Evolutionary conservation across 352 stramenopile genomes (phyloP).

Genomic region (Pythium phragmiticola): DNA sequence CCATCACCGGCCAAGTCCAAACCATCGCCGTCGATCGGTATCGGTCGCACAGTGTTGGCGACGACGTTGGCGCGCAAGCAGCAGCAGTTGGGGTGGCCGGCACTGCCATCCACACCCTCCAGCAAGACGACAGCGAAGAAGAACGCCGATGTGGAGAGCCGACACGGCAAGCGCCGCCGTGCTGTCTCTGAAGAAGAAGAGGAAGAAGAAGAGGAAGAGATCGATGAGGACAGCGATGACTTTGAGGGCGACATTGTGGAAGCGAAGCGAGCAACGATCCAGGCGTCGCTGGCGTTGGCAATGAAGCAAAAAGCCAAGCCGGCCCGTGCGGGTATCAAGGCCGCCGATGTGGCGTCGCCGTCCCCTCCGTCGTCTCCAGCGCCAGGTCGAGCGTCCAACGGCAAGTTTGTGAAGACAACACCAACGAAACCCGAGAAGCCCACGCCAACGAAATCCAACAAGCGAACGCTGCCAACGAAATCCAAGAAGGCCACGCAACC

Average conservation of each 20-base stretch:
- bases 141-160: not conserved
- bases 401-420: not conserved
- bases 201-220: slow-evolving; percentile 17
- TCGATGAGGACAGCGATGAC: slow-evolving; percentile 28
- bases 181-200: slow-evolving; percentile 11
- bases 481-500: slow-evolving; percentile 3
- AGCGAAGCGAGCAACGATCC: slow-evolving; percentile 21
- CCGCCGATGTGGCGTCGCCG: not conserved
- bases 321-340: slow-evolving; percentile 11
- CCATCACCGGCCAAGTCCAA: slow-evolving; percentile 3
- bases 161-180: slow-evolving; percentile 10
- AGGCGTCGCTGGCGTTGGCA: slow-evolving; percentile 16
- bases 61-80: slow-evolving; percentile 26
- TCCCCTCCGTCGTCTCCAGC: slow-evolving; percentile 11
- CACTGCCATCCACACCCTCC: not conserved
- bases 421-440: too few relatives aligned
- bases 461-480: slow-evolving; percentile 5
- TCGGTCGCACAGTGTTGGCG: slow-evolving; percentile 15
- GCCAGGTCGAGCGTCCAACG: slow-evolving; percentile 2
- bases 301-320: slow-evolving; percentile 7
- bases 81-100: slow-evolving; percentile 11
- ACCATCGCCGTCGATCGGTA: not conserved
- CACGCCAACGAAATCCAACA: too few relatives aligned
- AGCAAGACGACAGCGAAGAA: not conserved
- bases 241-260: slow-evolving; percentile 31